These are phyloP conservation scores for Imleria badia DNA, from an alignment of 768 basidiomycete genomes.

Conservation along the genomic window DNA sequence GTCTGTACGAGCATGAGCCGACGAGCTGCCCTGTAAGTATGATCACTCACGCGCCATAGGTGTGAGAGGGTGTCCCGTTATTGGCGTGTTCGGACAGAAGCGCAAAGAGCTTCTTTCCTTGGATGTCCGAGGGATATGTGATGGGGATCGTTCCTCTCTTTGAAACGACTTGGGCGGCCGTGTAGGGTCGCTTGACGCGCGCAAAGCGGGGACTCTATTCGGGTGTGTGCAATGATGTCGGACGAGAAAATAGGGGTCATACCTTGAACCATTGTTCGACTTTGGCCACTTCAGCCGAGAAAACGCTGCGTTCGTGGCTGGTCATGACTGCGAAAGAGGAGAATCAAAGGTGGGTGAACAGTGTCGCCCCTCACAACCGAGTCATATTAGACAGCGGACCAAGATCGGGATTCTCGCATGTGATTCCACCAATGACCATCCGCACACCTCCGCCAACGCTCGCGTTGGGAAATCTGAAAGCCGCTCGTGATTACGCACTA, in stretches of 20 bases:
- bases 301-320: conserved; percentile 58
- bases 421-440: conserved; percentile 22
- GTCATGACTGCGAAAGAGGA: conserved; percentile 47
- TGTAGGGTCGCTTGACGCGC: conserved; percentile 87
- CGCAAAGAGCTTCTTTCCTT: conserved; percentile 84
- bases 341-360: neutral
- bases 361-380: neutral
- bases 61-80: conserved; percentile 82
- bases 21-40: no score
- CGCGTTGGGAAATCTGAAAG: no score
- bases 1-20: conserved; percentile 45
- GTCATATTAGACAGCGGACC: conserved; percentile 28
- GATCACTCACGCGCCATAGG: conserved; percentile 89
- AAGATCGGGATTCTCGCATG: conserved; percentile 9
- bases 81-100: conserved; percentile 75
- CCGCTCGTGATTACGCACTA: conserved; percentile 28
- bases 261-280: conserved; percentile 96
- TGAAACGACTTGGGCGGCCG: conserved; percentile 88
- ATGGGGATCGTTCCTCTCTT: conserved; percentile 89
- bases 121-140: conserved; percentile 80
- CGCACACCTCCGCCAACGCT: no score
- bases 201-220: conserved; percentile 83
- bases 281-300: conserved; percentile 78
- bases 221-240: neutral
- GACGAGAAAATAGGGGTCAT: conserved; percentile 21